Evolutionary conservation across 2,329 filamentous ascomycete species (phyloP), one percentile per base, ranked within the genome.

Genomic region (Neonectria faginata): DNA sequence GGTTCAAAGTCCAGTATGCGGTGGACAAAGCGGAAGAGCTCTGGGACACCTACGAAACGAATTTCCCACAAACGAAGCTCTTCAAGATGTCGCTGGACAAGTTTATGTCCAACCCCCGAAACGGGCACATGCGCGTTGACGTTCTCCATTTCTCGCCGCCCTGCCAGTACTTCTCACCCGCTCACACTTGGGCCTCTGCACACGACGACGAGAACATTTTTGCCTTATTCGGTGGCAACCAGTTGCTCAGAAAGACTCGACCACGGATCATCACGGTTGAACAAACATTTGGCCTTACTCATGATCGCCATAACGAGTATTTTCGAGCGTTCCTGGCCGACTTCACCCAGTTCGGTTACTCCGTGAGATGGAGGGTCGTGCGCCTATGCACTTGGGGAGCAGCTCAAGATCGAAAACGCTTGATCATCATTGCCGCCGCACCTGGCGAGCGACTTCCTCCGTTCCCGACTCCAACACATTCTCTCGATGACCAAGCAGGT

Each of bases 191-290:
- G 7, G 83, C 89, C 22, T 90, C 94, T 50, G 87, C 79, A 1
- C 85, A 91, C 25, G 92, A 97, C 66, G 90, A 92, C 1, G 82
- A 79, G 0, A 96, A 97, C 69, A 88, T 87, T 0, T 88, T 88
- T 1, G 84, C 84, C 0, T 73, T 89, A 0, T 87, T 85, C 66
- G 79, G 83, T 0, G 87, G 86, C 56, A 78, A 81, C 1, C 76
- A 84, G 3, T 76, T 94, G 0, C 78, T 95, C 0, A 77, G 84
- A 5, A 84, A 85, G 39, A 76, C 85, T 0, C 85, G 83, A 0
- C 92, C 93, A 0, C 84, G 93, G 0, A 74, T 96, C 0, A 85
- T 92, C 2, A 97, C 92, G 0, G 80, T 97, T 0, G 93, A 97
- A 71, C 91, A 97, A 73, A 94, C 93, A 0, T 89, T 88, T 57